phyloP scores from a whole-genome alignment of 148 eudicot genomes.

The Amaranthus palmeri region DNA sequence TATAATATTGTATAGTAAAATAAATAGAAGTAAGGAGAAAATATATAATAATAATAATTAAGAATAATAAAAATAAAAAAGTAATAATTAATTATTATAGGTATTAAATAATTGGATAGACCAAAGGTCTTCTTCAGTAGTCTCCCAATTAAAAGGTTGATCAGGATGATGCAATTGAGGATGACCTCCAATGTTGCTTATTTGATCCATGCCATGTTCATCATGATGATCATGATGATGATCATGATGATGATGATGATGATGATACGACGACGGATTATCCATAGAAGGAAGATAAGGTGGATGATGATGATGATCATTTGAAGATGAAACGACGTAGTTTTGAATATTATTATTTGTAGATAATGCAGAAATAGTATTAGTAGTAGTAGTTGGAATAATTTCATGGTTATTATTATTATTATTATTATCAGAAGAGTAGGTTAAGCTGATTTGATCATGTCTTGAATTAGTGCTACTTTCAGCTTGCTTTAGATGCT shows the following conservation, averaged over 20 bases:
- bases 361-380: conserved; percentile 12
- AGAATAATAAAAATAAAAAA: no score
- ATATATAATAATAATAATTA: no score
- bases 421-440: no score
- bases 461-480: conserved; percentile 12
- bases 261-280: conserved; percentile 16
- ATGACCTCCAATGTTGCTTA: conserved; percentile 20
- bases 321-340: background rate
- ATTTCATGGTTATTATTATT: no score
- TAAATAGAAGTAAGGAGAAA: no score
- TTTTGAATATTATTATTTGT: conserved; percentile 6
- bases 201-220: conserved; percentile 15
- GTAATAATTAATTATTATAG: background rate
- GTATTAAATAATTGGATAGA: conserved; percentile 58
- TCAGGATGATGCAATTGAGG: conserved; percentile 31
- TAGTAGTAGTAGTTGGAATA: conserved; percentile 18
- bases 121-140: conserved; percentile 64
- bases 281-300: conserved; percentile 13
- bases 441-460: background rate
- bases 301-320: background rate
- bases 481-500: conserved; percentile 55
- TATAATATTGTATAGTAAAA: no score
- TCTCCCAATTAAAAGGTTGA: conserved; percentile 45
- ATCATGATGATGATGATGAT: conserved; percentile 3
- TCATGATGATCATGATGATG: no score